These are phyloP conservation scores for Boletus reticulatus DNA, from an alignment of 768 basidiomycete genomes.

Conservation along the genomic window DNA sequence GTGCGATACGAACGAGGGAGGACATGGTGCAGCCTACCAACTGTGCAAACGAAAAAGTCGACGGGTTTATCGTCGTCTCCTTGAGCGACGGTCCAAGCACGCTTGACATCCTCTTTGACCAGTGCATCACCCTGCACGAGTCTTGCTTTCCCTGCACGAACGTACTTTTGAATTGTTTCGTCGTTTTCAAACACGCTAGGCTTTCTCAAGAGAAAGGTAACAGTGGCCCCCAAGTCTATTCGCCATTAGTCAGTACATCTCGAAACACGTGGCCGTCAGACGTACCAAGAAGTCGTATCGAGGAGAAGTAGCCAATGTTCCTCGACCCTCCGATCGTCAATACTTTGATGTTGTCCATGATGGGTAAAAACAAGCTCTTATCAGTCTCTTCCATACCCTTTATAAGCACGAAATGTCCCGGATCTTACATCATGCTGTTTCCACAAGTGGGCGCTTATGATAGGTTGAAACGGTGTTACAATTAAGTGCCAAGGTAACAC, in stretches of 20 bases:
- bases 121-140: slow-evolving; percentile 64
- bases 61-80: slow-evolving; percentile 34
- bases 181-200: slow-evolving; percentile 53
- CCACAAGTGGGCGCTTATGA: no score
- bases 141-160: slow-evolving; percentile 49
- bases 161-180: slow-evolving; percentile 46
- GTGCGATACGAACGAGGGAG: not conserved
- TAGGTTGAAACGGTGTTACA: no score
- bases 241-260: not conserved
- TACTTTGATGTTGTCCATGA: slow-evolving; percentile 28
- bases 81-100: slow-evolving; percentile 46
- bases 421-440: slow-evolving; percentile 1
- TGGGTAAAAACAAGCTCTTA: not conserved
- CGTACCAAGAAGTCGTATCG: slow-evolving; percentile 48
- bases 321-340: slow-evolving; percentile 52
- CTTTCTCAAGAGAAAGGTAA: slow-evolving; percentile 62
- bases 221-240: slow-evolving; percentile 54
- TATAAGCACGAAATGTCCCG: not conserved
- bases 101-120: slow-evolving; percentile 46
- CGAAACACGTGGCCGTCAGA: not conserved
- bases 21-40: slow-evolving; percentile 42
- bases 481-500: no score
- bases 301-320: slow-evolving; percentile 53
- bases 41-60: slow-evolving; percentile 58
- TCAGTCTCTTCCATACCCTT: not conserved